Evolutionary conservation across 805 yeast species (phyloP), one percentile per base, ranked within the genome.

Genomic region (Barnettozyma californica): DNA sequence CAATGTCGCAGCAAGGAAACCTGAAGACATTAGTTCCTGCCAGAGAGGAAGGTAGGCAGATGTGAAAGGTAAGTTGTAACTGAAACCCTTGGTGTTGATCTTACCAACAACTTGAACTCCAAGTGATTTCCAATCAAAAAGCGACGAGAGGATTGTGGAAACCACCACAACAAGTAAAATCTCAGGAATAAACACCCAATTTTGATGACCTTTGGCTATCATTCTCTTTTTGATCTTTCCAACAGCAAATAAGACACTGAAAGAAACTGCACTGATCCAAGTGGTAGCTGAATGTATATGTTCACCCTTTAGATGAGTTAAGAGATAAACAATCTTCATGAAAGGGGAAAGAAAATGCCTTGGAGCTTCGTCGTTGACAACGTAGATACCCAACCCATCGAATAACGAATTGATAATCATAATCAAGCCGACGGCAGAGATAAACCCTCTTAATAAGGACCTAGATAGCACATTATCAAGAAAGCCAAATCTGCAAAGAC

Each of bases 401-500:
- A 89, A 79, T 10, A 78, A 58, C 2, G 96, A 83, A 62, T 87
- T 90, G 44, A 84, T 70, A 27, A 90, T 75, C 89, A 90, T 89
- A 9, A 88, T 83, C 19, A 85, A 54, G 14, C 96, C 97, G 50
- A 90, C 88, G 4, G 94, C 94, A 11, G 89, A 81, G 37, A 90
- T 79, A 59, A 90, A 90, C 0, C 97, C 97, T 52, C 89, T 75
- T 11, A 90, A 66, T 29, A 90, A 68, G 0, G 95, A 81, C 21
- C 87, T 77, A 36, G 94, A 84, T 43, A 90, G 69, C 2, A 90
- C 85, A 51, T 83, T 84, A 57, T 88, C 96, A 42, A 90, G 69
- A 61, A 83, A 91, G 0, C 98, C 98, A 56, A 87, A 81, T 35
- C 97, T 73, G n/a, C 86, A 73, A 14, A 91, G 63, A 0, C 97